Evolutionary conservation across 169 alveolate species (phyloP).

Genomic region (Plasmodium inui): DNA sequence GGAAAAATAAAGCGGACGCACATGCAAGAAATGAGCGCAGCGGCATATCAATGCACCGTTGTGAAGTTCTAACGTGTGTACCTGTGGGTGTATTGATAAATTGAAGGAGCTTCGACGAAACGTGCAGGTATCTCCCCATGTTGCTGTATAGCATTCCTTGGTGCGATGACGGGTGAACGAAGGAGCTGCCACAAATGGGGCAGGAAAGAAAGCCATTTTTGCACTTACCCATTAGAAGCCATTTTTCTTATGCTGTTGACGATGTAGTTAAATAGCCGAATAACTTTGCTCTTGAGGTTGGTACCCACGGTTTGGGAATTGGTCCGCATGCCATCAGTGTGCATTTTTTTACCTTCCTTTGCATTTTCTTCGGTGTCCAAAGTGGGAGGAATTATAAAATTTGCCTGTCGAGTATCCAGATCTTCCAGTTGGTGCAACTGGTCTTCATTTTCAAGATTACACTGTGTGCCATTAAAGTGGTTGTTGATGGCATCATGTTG

Average conservation of each 20-base stretch:
- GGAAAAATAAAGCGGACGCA: background rate
- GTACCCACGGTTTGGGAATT: background rate
- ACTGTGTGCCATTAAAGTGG: constrained; percentile 6
- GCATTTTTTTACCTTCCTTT: background rate
- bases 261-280: constrained; percentile 47
- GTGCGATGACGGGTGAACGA: background rate
- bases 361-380: constrained; percentile 6
- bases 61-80: background rate
- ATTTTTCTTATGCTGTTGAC: constrained; percentile 11
- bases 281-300: constrained; percentile 29
- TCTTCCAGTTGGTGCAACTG: background rate
- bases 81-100: background rate
- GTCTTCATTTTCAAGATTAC: background rate
- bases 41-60: background rate
- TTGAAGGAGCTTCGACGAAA: background rate
- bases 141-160: background rate
- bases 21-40: background rate
- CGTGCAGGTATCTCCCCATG: background rate
- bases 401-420: constrained; percentile 13
- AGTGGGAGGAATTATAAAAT: constrained; percentile 1
- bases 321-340: background rate
- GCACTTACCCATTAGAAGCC: background rate
- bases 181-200: background rate
- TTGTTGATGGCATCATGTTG: background rate
- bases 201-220: background rate